phyloP scores from a whole-genome alignment of 2,329 filamentous ascomycete species.

The Drechslera avenae region DNA sequence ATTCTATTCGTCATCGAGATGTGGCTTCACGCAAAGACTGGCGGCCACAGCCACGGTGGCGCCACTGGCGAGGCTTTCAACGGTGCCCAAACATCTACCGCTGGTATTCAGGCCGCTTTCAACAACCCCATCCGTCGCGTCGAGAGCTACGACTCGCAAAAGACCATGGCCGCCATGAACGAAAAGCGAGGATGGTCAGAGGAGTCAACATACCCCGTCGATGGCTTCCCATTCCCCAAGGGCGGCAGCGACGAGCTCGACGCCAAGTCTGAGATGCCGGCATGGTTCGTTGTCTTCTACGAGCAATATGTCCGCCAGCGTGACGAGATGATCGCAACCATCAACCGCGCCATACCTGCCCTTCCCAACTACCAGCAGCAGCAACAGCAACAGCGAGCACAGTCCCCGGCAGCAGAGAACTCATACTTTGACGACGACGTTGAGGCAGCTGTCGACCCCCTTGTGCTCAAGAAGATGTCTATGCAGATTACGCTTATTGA shows the following conservation, averaged over 20 bases:
- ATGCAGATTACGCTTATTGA: slow-evolving; percentile 56
- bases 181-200: slow-evolving; percentile 46
- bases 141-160: slow-evolving; percentile 45
- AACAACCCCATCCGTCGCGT: slow-evolving; percentile 37
- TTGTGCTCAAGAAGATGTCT: slow-evolving; percentile 47
- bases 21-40: slow-evolving; percentile 64
- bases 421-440: slow-evolving; percentile 48
- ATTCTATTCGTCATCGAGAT: slow-evolving; percentile 66
- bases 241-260: slow-evolving; percentile 36
- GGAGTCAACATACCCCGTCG: slow-evolving; percentile 31
- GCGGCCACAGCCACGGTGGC: slow-evolving; percentile 64
- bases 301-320: slow-evolving; percentile 67
- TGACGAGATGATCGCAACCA: slow-evolving; percentile 62
- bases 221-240: slow-evolving; percentile 40
- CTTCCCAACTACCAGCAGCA: slow-evolving; percentile 42
- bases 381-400: slow-evolving; percentile 17
- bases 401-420: slow-evolving; percentile 21
- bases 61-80: slow-evolving; percentile 54
- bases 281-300: slow-evolving; percentile 68
- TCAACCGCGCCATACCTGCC: slow-evolving; percentile 49
- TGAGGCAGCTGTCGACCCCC: slow-evolving; percentile 45
- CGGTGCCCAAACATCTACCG: slow-evolving; percentile 19
- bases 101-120: slow-evolving; percentile 39
- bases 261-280: slow-evolving; percentile 57
- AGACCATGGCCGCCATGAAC: slow-evolving; percentile 37